phyloP scores from a whole-genome alignment of 352 stramenopile genomes.

The Globisporangium ultimum region DNA sequence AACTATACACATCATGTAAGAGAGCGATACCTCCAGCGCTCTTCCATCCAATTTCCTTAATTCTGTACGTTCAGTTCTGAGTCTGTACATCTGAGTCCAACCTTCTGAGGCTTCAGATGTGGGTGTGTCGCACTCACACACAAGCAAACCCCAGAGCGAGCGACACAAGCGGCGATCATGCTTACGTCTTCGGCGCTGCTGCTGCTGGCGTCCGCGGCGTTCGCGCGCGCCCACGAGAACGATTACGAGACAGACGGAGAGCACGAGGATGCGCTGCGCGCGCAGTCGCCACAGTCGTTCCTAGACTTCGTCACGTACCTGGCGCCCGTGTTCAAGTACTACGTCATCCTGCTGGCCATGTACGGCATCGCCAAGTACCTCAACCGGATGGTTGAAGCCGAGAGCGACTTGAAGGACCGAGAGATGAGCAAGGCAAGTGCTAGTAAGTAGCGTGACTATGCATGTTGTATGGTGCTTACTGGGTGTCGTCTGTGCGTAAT shows the following conservation, averaged over 20 bases:
- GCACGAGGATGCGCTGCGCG: constrained; percentile 1
- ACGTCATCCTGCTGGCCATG: constrained; percentile 51
- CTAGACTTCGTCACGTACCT: constrained; percentile 53
- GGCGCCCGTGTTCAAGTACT: constrained; percentile 77
- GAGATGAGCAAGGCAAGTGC: constrained; percentile 21
- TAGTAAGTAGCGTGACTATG: neutral
- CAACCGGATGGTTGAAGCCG: constrained; percentile 54
- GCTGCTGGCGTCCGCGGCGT: neutral
- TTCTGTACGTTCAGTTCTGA: no score
- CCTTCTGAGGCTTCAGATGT: no score
- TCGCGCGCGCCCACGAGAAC: neutral
- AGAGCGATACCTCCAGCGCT: no score
- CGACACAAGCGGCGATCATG: neutral
- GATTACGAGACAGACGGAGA: neutral
- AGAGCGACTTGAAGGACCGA: constrained; percentile 38
- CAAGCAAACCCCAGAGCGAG: no score
- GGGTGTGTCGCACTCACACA: no score
- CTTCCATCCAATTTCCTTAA: no score
- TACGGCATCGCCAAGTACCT: constrained; percentile 59
- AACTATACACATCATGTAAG: no score
- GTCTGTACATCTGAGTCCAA: no score
- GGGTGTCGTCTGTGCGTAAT: constrained; percentile 5
- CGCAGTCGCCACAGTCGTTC: constrained; percentile 34
- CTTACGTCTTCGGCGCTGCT: neutral
- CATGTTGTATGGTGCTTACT: neutral